Percentiles rank a stretch among this genome's conserved stretches.
These are phyloP conservation scores for Cutaneotrichosporon cyanovorans DNA, from an alignment of 1,284 basidiomycete genomes.

Conservation along the genomic window DNA sequence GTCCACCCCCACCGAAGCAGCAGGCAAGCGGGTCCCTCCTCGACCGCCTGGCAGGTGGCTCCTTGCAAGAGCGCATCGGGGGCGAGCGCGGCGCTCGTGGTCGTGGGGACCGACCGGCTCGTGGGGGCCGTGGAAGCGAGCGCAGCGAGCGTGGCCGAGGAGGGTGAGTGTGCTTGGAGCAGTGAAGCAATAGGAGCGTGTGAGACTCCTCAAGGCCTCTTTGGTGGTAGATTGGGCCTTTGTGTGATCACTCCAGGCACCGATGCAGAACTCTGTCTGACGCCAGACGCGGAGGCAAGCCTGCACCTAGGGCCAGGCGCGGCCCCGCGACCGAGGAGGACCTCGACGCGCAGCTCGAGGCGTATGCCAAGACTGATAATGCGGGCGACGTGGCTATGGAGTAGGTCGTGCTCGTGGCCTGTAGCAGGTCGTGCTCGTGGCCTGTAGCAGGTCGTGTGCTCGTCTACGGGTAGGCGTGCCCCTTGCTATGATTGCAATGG, in stretches of 20 bases:
- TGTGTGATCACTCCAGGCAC: neutral
- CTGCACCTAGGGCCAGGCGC: conserved; percentile 47
- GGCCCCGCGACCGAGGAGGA: conserved; percentile 64
- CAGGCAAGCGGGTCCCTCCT: conserved; percentile 1
- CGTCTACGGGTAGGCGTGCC: no score
- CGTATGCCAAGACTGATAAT: conserved; percentile 67
- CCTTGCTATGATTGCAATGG: no score
- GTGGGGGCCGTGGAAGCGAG: conserved; percentile 3
- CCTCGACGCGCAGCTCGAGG: conserved; percentile 82
- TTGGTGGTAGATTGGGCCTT: neutral
- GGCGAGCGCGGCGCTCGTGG: neutral
- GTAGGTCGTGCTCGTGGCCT: neutral
- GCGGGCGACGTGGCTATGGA: conserved; percentile 15
- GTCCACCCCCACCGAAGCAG: neutral
- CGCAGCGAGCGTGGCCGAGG: conserved; percentile 17
- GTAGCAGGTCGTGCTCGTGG: neutral
- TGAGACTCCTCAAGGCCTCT: no score
- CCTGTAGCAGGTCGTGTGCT: conserved; percentile 3
- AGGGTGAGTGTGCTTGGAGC: no score
- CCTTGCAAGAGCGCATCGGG: conserved; percentile 9
- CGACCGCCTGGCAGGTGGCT: conserved; percentile 4
- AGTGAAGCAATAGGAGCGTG: no score
- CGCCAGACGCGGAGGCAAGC: neutral
- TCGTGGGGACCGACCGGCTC: conserved; percentile 7
- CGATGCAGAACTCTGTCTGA: neutral